Percentiles rank a stretch among this genome's conserved stretches.
Conservation (phyloP, 2,329 filamentous ascomycete genomes). For the Cryphonectria japonica region DNA sequence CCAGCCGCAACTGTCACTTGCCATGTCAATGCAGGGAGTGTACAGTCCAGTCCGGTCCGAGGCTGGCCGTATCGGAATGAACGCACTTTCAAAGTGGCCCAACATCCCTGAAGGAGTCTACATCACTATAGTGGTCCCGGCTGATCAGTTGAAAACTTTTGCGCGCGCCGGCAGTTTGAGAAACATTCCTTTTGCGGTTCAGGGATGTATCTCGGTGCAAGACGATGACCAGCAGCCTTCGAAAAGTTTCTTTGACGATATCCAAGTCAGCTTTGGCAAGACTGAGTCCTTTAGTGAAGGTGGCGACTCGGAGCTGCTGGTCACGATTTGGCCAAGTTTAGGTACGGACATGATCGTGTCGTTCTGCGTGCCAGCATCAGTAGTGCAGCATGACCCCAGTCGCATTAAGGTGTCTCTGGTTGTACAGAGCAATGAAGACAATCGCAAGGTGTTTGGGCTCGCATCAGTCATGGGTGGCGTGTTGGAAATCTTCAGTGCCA, state of each 20-base stretch:
- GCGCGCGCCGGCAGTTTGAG: constrained; percentile 31
- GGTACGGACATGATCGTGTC: constrained; percentile 45
- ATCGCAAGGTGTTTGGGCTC: constrained; percentile 32
- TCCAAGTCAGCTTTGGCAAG: constrained; percentile 48
- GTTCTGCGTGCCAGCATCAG: constrained; percentile 44
- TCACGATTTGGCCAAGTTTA: constrained; percentile 41
- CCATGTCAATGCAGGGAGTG: constrained; percentile 43
- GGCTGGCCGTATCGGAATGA: constrained; percentile 31
- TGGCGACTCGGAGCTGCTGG: constrained; percentile 37
- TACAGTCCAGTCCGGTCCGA: constrained; percentile 38
- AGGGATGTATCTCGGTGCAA: constrained; percentile 28
- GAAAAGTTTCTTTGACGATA: constrained; percentile 43
- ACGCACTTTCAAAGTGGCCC: constrained; percentile 43
- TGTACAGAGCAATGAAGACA: constrained; percentile 36
- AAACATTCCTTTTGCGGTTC: constrained; percentile 26
- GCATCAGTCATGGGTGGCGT: constrained; percentile 33
- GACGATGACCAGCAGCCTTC: constrained; percentile 31
- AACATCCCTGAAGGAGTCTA: constrained; percentile 42
- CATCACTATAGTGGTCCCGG: constrained; percentile 43
- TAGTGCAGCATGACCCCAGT: constrained; percentile 41
- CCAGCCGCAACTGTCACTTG: constrained; percentile 41
- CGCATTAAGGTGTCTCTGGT: constrained; percentile 40
- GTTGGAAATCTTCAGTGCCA: constrained; percentile 40
- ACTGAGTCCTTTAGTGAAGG: constrained; percentile 35
- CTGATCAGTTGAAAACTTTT: constrained; percentile 35